Evolutionary conservation across 2,329 filamentous ascomycete species (phyloP).

Genomic region (Stemphylium lycopersici): DNA sequence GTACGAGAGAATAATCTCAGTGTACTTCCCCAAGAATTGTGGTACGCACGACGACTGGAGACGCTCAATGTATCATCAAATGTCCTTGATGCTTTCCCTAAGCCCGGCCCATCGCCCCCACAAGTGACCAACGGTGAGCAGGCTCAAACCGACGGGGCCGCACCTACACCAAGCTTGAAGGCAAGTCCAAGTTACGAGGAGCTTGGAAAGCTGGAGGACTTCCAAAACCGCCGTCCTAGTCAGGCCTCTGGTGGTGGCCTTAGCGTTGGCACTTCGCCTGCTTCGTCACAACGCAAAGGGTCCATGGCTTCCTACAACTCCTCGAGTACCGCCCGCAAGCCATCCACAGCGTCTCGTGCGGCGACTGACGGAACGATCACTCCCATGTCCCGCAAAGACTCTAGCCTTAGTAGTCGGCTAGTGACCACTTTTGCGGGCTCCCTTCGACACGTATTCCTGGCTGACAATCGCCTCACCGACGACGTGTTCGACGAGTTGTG

Average conservation of each 20-base stretch:
- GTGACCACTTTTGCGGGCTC: conserved; percentile 88
- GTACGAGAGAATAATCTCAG: conserved; percentile 92
- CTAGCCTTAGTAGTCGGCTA: conserved; percentile 78
- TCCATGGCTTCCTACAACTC: conserved; percentile 81
- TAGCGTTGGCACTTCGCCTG: conserved; percentile 76
- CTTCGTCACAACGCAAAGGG: conserved; percentile 70
- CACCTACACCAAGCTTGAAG: conserved; percentile 50
- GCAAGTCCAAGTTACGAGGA: conserved; percentile 78
- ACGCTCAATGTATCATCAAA: conserved; percentile 96
- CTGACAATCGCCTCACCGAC: conserved; percentile 92
- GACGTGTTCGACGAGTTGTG: conserved; percentile 93
- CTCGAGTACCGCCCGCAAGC: conserved; percentile 65
- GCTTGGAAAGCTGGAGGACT: conserved; percentile 68
- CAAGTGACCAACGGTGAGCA: conserved; percentile 38
- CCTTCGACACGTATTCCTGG: conserved; percentile 81
- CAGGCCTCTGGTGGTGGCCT: conserved; percentile 75
- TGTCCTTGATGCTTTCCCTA: conserved; percentile 87
- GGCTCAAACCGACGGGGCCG: conserved; percentile 47
- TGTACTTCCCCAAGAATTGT: conserved; percentile 88
- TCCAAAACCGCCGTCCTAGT: conserved; percentile 75
- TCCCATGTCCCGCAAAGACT: conserved; percentile 79
- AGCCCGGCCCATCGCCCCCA: conserved; percentile 75
- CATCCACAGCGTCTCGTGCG: conserved; percentile 77
- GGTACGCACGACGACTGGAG: conserved; percentile 90
- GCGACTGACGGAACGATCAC: conserved; percentile 64